Percentiles rank a stretch among this genome's conserved stretches.
phyloP scores from a whole-genome alignment of 2,329 filamentous ascomycete genomes.

The Thelonectria rubi region DNA sequence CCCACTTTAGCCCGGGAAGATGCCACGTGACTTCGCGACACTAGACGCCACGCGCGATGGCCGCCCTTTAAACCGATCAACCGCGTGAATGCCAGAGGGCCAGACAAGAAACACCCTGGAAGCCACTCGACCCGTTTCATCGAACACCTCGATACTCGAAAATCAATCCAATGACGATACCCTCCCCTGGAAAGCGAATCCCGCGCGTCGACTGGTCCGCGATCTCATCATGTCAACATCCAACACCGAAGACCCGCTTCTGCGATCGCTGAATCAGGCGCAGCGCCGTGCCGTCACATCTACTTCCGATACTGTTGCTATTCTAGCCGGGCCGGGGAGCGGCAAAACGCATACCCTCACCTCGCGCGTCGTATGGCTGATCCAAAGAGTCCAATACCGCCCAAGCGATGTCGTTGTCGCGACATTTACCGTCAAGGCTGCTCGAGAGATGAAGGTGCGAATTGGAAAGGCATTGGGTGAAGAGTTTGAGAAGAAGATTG shows the following conservation, averaged over 20 bases:
- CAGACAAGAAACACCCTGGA: not conserved
- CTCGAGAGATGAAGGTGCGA: constrained; percentile 90
- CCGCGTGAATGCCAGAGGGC: not conserved
- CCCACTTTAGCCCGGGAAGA: not conserved
- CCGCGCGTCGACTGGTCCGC: constrained; percentile 34
- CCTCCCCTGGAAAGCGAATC: constrained; percentile 15
- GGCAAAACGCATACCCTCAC: constrained; percentile 97
- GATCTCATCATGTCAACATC: constrained; percentile 42
- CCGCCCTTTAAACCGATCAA: not conserved
- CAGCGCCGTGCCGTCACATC: constrained; percentile 66
- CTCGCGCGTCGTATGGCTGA: constrained; percentile 88
- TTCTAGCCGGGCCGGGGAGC: constrained; percentile 73
- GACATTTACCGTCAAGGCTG: constrained; percentile 96
- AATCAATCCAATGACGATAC: constrained; percentile 27
- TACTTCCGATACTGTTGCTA: constrained; percentile 65
- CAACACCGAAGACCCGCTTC: constrained; percentile 46
- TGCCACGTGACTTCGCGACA: constrained; percentile 16
- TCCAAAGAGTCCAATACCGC: constrained; percentile 74
- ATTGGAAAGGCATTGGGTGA: constrained; percentile 84
- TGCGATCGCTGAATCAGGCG: constrained; percentile 62
- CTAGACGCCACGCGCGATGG: not conserved
- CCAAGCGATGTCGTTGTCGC: constrained; percentile 93
- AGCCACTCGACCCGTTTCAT: not conserved
- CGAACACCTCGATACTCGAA: too few species aligned
- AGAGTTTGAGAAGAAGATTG: constrained; percentile 76